A percentile compares a stretch with the other conserved stretches of the same genome.
Evolutionary conservation across 2,329 filamentous ascomycete species (phyloP).

Genomic region (Sporothrix mexicana): DNA sequence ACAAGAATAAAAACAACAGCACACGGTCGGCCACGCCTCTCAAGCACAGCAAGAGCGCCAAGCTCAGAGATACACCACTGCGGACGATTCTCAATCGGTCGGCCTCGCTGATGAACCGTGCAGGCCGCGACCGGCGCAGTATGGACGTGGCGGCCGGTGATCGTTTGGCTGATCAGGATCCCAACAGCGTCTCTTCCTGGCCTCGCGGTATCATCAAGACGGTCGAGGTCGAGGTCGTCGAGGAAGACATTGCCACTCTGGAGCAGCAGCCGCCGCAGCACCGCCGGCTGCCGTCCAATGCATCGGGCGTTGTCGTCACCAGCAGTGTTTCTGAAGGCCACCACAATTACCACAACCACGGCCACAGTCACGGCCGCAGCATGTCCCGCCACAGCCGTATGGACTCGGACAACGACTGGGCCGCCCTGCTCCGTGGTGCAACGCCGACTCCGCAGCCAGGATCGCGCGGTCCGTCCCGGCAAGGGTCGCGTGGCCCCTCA

Average conservation of each 20-base stretch:
- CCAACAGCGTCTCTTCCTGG: conserved; percentile 39
- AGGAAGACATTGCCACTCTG: conserved; percentile 44
- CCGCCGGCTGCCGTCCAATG: conserved; percentile 2
- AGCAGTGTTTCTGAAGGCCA: not conserved
- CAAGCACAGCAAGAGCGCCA: not conserved
- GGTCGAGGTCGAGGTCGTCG: conserved; percentile 47
- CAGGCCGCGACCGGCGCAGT: not conserved
- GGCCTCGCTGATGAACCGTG: not conserved
- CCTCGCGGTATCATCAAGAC: conserved; percentile 49
- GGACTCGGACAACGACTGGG: conserved; percentile 42
- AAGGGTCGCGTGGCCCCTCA: conserved; percentile 18
- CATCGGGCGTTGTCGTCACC: not conserved
- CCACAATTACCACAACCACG: not conserved
- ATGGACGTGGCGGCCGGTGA: not conserved
- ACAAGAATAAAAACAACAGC: not conserved
- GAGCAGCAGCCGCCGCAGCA: conserved; percentile 32
- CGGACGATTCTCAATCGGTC: conserved; percentile 10
- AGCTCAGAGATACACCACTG: conserved; percentile 14
- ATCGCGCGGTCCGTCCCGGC: conserved; percentile 17
- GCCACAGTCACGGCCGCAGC: not conserved
- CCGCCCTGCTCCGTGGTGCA: conserved; percentile 39
- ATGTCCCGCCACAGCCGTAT: conserved; percentile 28
- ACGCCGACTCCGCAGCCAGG: conserved; percentile 36
- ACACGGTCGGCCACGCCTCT: not conserved
- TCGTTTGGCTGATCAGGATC: not conserved